Evolutionary conservation across 768 basidiomycete genomes (phyloP), one percentile per base, ranked within the genome.

Genomic region (Amanita rubescens): DNA sequence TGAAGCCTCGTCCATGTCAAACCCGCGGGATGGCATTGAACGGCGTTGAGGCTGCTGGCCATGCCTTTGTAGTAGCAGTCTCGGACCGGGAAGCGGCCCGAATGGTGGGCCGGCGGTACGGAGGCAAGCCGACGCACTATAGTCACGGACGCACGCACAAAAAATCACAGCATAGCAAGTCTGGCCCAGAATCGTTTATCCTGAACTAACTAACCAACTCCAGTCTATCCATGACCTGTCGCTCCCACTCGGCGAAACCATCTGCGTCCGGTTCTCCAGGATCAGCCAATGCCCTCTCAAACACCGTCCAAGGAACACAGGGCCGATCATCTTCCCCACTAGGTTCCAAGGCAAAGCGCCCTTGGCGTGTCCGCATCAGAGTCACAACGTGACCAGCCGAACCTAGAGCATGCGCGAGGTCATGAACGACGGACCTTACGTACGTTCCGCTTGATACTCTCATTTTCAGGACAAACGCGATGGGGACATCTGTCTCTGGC

Each of bases 371-470:
- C 33, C 96, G 82, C 12, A 82, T 88, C 55, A 98, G 77, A 7
- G 86, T 90, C 41, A 95, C 94, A 37, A 99, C 94, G 66, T 96
- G 93, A 0, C 93, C 96, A 4, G 90, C 90, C 22, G 88, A 90
- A 2, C 85, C 90, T 17, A 99, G 65, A 1, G 84, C 79, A 57
- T 82, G 82, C 14, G 87, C 92, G 7, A 99, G 76, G 66, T 99
- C 96, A 65, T 98, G 93, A 39, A 94, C 87, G 59, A 99, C 87
- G 1, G 89, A 94, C 47, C 96, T 86, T 51, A 99, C 94, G 62
- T 99, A 99, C 12, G 96, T 98, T 37, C 96, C 96, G 24, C 90
- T 89, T 8, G 94, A 94, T 5, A 98, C 96, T 57, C 77, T 87
- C 94, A 99, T 95, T 52, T 79, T 80, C 57, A 99, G 73, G 8